Conservation (phyloP, 2,329 filamentous ascomycete species). For the Pestalotiopsis sp. region DNA sequence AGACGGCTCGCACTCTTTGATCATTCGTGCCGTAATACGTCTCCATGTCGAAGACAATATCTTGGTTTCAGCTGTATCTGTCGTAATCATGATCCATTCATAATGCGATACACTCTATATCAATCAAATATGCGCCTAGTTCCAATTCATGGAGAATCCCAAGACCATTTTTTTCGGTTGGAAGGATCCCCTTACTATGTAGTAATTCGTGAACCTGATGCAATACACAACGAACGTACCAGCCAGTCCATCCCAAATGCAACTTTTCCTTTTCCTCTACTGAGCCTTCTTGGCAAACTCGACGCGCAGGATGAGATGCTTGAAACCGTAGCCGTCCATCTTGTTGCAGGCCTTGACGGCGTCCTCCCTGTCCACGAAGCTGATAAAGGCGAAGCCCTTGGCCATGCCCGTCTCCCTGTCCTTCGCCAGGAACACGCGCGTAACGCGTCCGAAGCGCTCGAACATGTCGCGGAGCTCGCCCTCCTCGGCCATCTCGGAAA, state of each 20-base stretch:
- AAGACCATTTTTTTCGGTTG: not conserved
- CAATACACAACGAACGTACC: not conserved
- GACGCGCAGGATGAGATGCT: conserved; percentile 82
- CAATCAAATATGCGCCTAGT: conserved; percentile 5
- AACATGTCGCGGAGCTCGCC: conserved; percentile 96
- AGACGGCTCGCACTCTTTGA: no score
- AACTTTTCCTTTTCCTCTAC: conserved; percentile 23
- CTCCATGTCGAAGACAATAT: no score
- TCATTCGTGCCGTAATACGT: no score
- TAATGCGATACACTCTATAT: not conserved
- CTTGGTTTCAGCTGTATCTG: no score
- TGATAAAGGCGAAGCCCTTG: conserved; percentile 99
- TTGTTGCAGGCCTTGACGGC: conserved; percentile 92
- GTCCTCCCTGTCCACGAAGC: conserved; percentile 86
- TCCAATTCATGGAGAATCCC: not conserved
- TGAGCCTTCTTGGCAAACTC: conserved; percentile 81
- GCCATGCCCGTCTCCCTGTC: conserved; percentile 94
- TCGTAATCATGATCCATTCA: conserved; percentile 6
- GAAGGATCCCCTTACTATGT: not conserved
- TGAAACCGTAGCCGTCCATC: conserved; percentile 95
- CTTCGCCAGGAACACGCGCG: conserved; percentile 96
- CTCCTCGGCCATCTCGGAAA: conserved; percentile 97
- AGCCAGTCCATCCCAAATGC: conserved; percentile 1
- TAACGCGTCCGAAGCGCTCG: conserved; percentile 94
- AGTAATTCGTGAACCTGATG: not conserved